A percentile compares a stretch with the other conserved stretches of the same genome.
Conservation (phyloP, 139 green algal genomes). For the Volvox africanus region DNA sequence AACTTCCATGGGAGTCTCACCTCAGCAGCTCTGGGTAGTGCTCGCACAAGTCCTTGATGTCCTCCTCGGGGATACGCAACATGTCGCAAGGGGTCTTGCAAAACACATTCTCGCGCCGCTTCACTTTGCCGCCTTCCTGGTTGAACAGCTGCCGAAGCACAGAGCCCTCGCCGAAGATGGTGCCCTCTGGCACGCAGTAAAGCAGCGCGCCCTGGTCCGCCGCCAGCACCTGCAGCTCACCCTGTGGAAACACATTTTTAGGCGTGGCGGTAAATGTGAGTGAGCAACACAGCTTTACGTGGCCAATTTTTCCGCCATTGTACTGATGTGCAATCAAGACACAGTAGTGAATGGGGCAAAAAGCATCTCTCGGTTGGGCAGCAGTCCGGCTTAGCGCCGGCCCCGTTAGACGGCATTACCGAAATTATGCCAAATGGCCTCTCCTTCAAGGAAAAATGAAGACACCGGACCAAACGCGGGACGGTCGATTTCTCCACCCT, state of each 20-base stretch:
- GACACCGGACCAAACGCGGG: too few species aligned
- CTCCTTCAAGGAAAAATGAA: too few species aligned
- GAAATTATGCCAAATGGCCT: too few species aligned
- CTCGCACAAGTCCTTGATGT: slow-evolving; percentile 62
- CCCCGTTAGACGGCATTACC: too few species aligned
- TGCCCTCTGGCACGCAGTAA: slow-evolving; percentile 60
- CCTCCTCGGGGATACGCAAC: slow-evolving; percentile 52
- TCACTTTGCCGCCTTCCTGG: slow-evolving; percentile 46
- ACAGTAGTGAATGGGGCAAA: too few species aligned
- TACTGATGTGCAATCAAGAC: background rate
- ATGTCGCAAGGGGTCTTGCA: slow-evolving; percentile 65
- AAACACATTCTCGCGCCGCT: slow-evolving; percentile 61
- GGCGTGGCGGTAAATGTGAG: background rate
- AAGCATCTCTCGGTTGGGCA: too few species aligned
- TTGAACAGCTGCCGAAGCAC: slow-evolving; percentile 49
- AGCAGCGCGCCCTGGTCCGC: slow-evolving; percentile 49
- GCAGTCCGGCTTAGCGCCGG: too few species aligned
- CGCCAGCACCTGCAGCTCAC: slow-evolving; percentile 63
- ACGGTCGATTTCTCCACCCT: too few species aligned
- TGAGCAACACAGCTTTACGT: background rate
- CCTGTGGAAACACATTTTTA: background rate
- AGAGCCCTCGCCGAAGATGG: slow-evolving; percentile 62
- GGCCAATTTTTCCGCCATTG: background rate
- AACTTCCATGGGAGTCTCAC: background rate
- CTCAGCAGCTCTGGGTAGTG: slow-evolving; percentile 60